These are phyloP conservation scores for Cajanus cajan DNA, from an alignment of 306 rosid species.

Conservation along the genomic window DNA sequence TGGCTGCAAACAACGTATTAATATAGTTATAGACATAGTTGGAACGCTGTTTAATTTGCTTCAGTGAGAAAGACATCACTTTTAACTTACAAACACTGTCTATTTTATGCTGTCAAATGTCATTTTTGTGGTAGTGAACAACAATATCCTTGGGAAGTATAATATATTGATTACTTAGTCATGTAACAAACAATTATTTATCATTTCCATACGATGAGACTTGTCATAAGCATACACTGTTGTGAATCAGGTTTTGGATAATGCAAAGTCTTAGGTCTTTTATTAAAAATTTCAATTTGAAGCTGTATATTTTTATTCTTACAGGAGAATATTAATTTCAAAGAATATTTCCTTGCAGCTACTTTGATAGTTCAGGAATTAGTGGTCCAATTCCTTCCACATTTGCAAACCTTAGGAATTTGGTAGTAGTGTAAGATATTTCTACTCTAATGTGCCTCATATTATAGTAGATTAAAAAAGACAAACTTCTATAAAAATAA, in stretches of 20 bases:
- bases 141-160: background rate
- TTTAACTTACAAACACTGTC: too few species aligned
- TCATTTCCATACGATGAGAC: background rate
- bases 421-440: constrained; percentile 55
- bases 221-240: background rate
- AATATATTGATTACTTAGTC: background rate
- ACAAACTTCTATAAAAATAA: background rate
- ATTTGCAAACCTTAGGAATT: constrained; percentile 53
- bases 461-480: background rate
- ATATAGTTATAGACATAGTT: too few species aligned
- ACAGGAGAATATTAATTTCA: constrained; percentile 11
- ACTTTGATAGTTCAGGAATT: constrained; percentile 69
- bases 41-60: too few species aligned
- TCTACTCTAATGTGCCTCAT: background rate
- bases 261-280: background rate
- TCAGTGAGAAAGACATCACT: too few species aligned
- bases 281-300: background rate
- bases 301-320: background rate
- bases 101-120: too few species aligned
- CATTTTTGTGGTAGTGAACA: too few species aligned
- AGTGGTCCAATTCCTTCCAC: constrained; percentile 79
- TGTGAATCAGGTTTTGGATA: background rate
- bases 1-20: background rate
- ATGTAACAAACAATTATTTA: background rate
- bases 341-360: constrained; percentile 47